These are phyloP conservation scores for Trametes versicolor DNA, from an alignment of 1,284 basidiomycete species.

Conservation along the genomic window DNA sequence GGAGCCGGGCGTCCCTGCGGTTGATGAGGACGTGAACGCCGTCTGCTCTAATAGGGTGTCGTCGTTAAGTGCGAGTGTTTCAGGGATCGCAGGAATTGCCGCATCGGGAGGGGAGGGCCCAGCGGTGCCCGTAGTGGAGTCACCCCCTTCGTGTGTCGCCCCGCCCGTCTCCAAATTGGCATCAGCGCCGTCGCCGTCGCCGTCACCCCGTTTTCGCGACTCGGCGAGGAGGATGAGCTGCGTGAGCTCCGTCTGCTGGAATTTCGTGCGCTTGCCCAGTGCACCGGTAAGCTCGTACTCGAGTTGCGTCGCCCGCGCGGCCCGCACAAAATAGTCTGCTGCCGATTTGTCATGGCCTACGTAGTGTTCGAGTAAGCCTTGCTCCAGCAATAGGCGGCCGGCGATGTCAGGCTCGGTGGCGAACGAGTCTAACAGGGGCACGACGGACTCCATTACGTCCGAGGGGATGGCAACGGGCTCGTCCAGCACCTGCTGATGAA, in stretches of 20 bases:
- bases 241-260: constrained; percentile 86
- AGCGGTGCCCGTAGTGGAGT: constrained; percentile 35
- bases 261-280: constrained; percentile 94
- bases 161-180: constrained; percentile 3
- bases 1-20: constrained; percentile 49
- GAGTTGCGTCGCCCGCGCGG: constrained; percentile 82
- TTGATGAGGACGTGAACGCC: constrained; percentile 78
- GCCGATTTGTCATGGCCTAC: constrained; percentile 83
- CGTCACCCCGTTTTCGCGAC: constrained; percentile 66
- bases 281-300: constrained; percentile 95
- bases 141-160: constrained; percentile 30
- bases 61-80: constrained; percentile 90
- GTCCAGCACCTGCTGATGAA: constrained; percentile 90
- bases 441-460: constrained; percentile 58
- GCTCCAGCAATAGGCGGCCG: constrained; percentile 81
- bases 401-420: constrained; percentile 67
- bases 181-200: constrained; percentile 13
- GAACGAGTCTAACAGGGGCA: constrained; percentile 54
- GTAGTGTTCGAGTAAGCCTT: constrained; percentile 83
- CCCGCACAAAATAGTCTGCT: constrained; percentile 81
- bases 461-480: constrained; percentile 77
- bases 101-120: constrained; percentile 20
- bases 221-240: constrained; percentile 96
- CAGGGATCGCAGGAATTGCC: constrained; percentile 78
- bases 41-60: constrained; percentile 97